Percentiles rank a stretch among this genome's conserved stretches.
These are phyloP conservation scores for Scytalidium sp. DNA, from an alignment of 2,329 filamentous ascomycete genomes.

Conservation along the genomic window DNA sequence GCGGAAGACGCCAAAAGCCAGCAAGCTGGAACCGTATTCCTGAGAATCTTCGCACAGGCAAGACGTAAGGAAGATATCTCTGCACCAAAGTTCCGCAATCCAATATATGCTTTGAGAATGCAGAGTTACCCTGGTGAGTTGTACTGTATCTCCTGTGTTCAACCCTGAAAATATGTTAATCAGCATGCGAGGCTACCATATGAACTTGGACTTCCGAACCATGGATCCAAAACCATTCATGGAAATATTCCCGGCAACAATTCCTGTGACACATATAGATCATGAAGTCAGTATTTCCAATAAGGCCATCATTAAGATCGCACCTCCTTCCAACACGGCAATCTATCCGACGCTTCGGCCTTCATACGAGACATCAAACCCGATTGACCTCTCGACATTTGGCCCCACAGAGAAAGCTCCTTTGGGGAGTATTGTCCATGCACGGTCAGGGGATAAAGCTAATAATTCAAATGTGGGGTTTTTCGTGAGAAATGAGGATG, in stretches of 20 bases:
- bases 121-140: constrained; percentile 34
- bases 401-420: constrained; percentile 26
- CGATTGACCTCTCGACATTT: constrained; percentile 13
- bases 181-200: constrained; percentile 32
- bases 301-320: constrained; percentile 5
- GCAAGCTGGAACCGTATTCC: constrained; percentile 18
- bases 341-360: constrained; percentile 9
- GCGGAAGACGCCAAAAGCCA: constrained; percentile 18
- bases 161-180: not conserved
- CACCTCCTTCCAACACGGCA: constrained; percentile 6
- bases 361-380: constrained; percentile 9
- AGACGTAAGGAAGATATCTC: constrained; percentile 13
- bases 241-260: constrained; percentile 38
- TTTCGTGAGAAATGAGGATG: constrained; percentile 18
- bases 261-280: constrained; percentile 17
- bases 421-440: constrained; percentile 30
- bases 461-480: constrained; percentile 33
- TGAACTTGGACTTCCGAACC: constrained; percentile 40
- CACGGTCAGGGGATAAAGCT: constrained; percentile 33
- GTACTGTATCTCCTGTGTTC: no score
- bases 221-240: constrained; percentile 40
- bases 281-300: constrained; percentile 8
- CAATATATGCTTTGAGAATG: constrained; percentile 36
- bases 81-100: constrained; percentile 24
- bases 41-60: constrained; percentile 23